phyloP scores from a whole-genome alignment of 2,329 filamentous ascomycete genomes.

The Tolypocladium tundrense region DNA sequence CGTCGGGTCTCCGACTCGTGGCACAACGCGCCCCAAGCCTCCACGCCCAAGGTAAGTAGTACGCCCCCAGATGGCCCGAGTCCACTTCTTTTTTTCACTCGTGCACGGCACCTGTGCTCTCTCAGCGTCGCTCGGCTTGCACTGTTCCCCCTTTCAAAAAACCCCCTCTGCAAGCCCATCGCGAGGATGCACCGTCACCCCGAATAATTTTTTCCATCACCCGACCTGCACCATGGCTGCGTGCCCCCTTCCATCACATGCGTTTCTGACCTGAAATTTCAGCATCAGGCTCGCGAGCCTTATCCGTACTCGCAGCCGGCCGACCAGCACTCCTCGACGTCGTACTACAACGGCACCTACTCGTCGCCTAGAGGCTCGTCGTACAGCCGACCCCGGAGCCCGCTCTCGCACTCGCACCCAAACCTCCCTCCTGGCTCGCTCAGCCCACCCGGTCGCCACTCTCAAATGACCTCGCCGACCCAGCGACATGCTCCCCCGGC shows the following conservation, averaged over 20 bases:
- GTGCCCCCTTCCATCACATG: neutral
- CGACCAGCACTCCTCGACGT: conserved; percentile 28
- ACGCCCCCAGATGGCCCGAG: conserved; percentile 8
- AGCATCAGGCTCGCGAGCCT: conserved; percentile 36
- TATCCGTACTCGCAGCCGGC: conserved; percentile 35
- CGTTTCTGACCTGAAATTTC: conserved; percentile 5
- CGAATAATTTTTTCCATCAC: neutral
- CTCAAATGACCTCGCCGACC: conserved; percentile 37
- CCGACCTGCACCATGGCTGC: conserved; percentile 1
- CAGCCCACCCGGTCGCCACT: conserved; percentile 30
- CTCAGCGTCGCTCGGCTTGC: neutral
- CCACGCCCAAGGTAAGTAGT: conserved; percentile 36
- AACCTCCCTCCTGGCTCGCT: conserved; percentile 31
- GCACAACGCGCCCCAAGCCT: conserved; percentile 31
- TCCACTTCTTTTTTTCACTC: conserved; percentile 17
- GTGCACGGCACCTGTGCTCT: conserved; percentile 3
- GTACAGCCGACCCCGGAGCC: conserved; percentile 37
- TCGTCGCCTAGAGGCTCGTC: conserved; percentile 35
- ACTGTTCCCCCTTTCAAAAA: neutral
- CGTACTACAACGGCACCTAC: conserved; percentile 40
- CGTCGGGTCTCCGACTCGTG: conserved; percentile 38
- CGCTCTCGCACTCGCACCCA: conserved; percentile 38
- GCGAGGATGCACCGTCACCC: neutral
- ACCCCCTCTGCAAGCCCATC: neutral
- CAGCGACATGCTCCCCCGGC: conserved; percentile 21